Conservation (phyloP, 495 filamentous ascomycete genomes). For the Aspergillus affinis region DNA sequence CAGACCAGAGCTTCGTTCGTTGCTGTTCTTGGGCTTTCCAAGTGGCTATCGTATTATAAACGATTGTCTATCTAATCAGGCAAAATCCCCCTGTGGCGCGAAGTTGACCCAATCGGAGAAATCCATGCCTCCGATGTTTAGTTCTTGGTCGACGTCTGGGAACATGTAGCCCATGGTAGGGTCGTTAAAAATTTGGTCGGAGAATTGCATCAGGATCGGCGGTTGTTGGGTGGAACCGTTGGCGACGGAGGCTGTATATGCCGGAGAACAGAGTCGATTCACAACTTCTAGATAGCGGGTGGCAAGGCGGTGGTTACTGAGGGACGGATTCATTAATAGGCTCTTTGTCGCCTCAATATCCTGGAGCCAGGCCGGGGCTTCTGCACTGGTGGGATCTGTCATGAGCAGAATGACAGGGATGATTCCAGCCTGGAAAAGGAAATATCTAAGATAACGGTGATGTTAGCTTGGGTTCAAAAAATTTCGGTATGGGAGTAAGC, state of each 20-base stretch:
- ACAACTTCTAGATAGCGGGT: conserved; percentile 45
- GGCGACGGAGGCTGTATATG: conserved; percentile 16
- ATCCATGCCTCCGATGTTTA: conserved; percentile 39
- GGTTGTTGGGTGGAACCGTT: conserved; percentile 16
- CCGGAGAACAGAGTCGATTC: conserved; percentile 42
- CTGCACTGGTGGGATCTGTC: conserved; percentile 45
- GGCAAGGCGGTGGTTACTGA: conserved; percentile 45
- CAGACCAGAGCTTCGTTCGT: not conserved
- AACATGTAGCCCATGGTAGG: conserved; percentile 41
- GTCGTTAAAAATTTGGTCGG: conserved; percentile 41
- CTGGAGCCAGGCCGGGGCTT: conserved; percentile 44
- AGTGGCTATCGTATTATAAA: not conserved
- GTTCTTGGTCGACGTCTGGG: conserved; percentile 37
- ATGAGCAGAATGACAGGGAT: conserved; percentile 52
- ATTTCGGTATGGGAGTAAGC: conserved; percentile 12
- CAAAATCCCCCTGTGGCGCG: conserved; percentile 28
- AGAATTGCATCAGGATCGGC: conserved; percentile 40
- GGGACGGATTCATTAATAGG: conserved; percentile 42
- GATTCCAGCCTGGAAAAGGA: conserved; percentile 54
- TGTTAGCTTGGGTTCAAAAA: conserved; percentile 2
- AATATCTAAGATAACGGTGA: conserved; percentile 35
- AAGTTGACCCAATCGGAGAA: conserved; percentile 51
- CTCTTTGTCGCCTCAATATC: conserved; percentile 49
- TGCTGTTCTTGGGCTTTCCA: not conserved
- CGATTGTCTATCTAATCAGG: conserved; percentile 8